Evolutionary conservation across 768 basidiomycete species (phyloP), one percentile per base, ranked within the genome.

Genomic region (Pleurotus salmoneostramineus): DNA sequence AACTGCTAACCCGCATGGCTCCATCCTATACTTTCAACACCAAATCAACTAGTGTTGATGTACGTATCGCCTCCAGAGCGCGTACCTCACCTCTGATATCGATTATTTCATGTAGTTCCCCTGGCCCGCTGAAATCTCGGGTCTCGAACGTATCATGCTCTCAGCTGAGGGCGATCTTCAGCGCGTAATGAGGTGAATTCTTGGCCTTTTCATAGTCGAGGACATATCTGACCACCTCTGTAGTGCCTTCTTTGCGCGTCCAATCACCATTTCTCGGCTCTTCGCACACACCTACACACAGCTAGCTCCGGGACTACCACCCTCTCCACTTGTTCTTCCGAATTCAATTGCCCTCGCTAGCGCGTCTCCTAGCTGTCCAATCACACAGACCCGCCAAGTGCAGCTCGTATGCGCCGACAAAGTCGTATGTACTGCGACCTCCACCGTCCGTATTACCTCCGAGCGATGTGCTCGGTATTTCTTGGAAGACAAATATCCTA

Each of bases 81-180:
- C 21, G 21, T 27, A 27, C 21, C 21, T 27, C 21, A 27, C 21
- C 21, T 27, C 21, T 27, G 21, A 27, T 27, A 27, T 27, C 3
- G 21, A 27, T 47, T 1, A 52, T 31, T 49, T n/a, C n/a, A n/a
- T n/a, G 5, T 35, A 84, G 83, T 82, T 77, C 68, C 73, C 78
- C 47, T 84, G 83, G 79, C 83, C 84, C 0, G 58, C 71, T 43
- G 74, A 69, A 10, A 65, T 80, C 46, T 85, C 80, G 33, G 85
- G 85, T 33, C 60, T 89, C 14, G 88, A 89, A 68, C 80, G 88
- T 27, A 81, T 89, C 54, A 81, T 85, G 57, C 77, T 89, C 32
- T 82, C 85, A 35, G 82, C 87, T 0, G 85, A 86, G 62, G 88
- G 88, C 3, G 86, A 89, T 66, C 68, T 90, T 5, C 88, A 89